Percentiles rank a stretch among this genome's conserved stretches.
phyloP scores from a whole-genome alignment of 176 grass and related monocot species.

The Rhynchospora breviuscula region DNA sequence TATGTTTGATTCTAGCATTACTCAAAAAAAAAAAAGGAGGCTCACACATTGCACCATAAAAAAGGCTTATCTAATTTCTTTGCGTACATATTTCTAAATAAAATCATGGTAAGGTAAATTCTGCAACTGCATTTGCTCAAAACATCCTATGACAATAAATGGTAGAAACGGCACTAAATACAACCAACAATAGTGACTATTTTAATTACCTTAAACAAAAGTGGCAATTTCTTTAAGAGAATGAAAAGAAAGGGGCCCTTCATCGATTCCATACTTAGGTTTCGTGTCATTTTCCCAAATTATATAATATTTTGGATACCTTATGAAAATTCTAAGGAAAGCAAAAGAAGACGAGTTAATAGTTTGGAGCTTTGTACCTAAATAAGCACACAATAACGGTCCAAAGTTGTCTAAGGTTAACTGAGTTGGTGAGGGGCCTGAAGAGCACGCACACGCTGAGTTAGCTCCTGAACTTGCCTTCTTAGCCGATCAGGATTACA shows the following conservation, averaged over 20 bases:
- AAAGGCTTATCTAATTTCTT: background rate
- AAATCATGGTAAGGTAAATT: background rate
- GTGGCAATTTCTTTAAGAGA: background rate
- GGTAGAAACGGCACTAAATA: background rate
- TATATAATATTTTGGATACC: background rate
- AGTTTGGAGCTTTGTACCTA: slow-evolving; percentile 7
- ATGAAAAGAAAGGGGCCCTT: background rate
- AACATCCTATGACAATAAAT: background rate
- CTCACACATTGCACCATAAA: background rate
- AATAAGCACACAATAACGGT: background rate
- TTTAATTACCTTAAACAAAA: background rate
- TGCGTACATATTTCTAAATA: background rate
- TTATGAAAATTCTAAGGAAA: background rate
- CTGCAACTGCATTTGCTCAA: background rate
- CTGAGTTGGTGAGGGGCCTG: slow-evolving; percentile 32
- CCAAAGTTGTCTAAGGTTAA: background rate
- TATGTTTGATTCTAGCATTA: too few species aligned
- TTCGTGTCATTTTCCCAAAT: background rate
- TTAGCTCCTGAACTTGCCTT: slow-evolving; percentile 72
- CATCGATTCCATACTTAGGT: background rate
- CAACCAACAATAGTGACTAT: background rate
- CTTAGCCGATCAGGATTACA: slow-evolving; percentile 67
- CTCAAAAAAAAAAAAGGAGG: background rate
- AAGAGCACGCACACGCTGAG: slow-evolving; percentile 56
- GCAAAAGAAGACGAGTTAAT: background rate